Conservation (phyloP, 257 asterid species). For the Marsdenia floribunda region DNA sequence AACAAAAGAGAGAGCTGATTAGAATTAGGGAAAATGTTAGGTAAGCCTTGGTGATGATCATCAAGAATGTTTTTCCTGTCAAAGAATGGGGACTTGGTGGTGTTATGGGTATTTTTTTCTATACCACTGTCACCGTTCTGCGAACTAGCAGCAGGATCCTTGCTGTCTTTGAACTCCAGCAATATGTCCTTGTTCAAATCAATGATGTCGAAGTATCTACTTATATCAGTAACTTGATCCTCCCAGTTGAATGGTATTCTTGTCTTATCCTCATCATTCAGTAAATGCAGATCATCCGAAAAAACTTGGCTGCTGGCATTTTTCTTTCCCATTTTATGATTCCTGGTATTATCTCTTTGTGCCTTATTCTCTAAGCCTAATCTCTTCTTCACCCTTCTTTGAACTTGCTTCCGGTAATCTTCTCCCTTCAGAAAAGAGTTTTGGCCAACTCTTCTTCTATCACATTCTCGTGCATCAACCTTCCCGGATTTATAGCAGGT, state of each 20-base stretch:
- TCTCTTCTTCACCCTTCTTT: constrained; percentile 17
- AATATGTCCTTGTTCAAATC: constrained; percentile 28
- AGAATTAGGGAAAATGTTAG: not conserved
- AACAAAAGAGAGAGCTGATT: not conserved
- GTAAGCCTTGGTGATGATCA: not conserved
- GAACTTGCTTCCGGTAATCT: constrained; percentile 5
- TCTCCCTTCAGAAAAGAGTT: constrained; percentile 17
- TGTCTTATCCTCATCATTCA: not conserved
- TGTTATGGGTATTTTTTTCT: not conserved
- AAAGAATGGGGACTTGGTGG: not conserved
- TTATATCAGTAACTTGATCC: constrained; percentile 31
- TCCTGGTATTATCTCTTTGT: not conserved
- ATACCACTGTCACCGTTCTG: not conserved
- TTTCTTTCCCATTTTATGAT: not conserved
- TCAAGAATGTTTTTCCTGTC: not conserved
- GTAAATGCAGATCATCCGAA: not conserved
- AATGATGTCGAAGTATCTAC: constrained; percentile 42
- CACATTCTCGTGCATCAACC: constrained; percentile 18
- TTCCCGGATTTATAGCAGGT: constrained; percentile 17
- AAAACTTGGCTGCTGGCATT: not conserved
- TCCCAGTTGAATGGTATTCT: not conserved
- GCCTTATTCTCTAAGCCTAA: constrained; percentile 16
- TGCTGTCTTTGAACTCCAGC: constrained; percentile 5
- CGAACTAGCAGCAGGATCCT: not conserved
- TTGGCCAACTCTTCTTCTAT: constrained; percentile 17